Evolutionary conservation across 2,329 filamentous ascomycete genomes (phyloP).

Genomic region (Fusarium phyllophilum): DNA sequence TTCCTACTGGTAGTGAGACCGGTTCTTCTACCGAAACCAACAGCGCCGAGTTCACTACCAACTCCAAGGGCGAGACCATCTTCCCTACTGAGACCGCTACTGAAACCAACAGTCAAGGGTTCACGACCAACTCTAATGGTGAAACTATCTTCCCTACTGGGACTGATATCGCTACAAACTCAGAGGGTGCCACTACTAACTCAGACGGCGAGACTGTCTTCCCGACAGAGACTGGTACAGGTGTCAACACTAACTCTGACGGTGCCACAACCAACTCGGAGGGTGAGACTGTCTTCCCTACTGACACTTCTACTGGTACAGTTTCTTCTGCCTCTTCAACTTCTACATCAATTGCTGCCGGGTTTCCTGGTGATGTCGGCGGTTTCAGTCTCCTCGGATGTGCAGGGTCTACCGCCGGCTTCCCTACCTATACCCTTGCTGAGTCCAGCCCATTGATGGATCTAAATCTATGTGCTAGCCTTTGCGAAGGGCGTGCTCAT

Average conservation of each 20-base stretch:
- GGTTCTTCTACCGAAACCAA: not conserved
- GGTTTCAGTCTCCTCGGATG: conserved; percentile 44
- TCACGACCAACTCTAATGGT: not conserved
- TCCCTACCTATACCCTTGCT: conserved; percentile 35
- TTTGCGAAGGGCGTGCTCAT: conserved; percentile 37
- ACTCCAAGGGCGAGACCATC: not conserved
- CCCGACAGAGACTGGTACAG: not conserved
- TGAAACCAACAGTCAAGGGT: not conserved
- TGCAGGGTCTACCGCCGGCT: conserved; percentile 29
- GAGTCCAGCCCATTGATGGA: conserved; percentile 27
- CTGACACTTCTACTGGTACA: not conserved
- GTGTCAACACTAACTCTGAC: not conserved
- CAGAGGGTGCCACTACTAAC: not conserved
- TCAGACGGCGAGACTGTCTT: not conserved
- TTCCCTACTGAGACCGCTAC: conserved; percentile 43
- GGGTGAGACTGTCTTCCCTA: not conserved
- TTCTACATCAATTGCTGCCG: conserved; percentile 3
- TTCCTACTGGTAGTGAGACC: not conserved
- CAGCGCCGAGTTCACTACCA: not conserved
- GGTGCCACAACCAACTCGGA: not conserved
- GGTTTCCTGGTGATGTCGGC: conserved; percentile 29
- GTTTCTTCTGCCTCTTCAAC: conserved; percentile 37
- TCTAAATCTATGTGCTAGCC: conserved; percentile 41
- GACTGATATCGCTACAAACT: not conserved
- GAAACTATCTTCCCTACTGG: not conserved